Evolutionary conservation across 108 stramenopile species (phyloP), one percentile per base, ranked within the genome.

Genomic region (Cyclotella baltica): DNA sequence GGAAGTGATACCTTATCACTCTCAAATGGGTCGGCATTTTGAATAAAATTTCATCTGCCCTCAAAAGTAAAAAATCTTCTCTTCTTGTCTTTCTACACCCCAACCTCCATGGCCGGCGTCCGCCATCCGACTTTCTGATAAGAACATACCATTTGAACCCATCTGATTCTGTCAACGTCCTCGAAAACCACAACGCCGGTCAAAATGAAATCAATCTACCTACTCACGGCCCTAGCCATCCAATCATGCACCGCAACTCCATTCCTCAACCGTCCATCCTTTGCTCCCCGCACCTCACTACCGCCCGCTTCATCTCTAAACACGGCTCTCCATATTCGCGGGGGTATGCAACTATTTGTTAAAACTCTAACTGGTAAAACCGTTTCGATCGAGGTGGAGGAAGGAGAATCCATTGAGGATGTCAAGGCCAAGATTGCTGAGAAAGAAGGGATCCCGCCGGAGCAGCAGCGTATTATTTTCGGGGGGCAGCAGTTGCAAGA

Each of bases 401-500:
- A 97, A 68, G 98, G 95, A 29, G 98, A 98, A 86, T 94, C 94
- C 18, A 97, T 98, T 69, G 98, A 98, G 82, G 96, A 96, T 67
- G 93, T 98, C 62, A 98, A 98, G 89, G 95, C 97, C 11, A 98
- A 98, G 74, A 98, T 98, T 75, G 84, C 95, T 13, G 97, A 98
- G 81, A 98, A 97, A 77, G 98, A 98, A 84, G 98, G 98, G 18
- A 97, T 98, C 67, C 98, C 98, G 25, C 85, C 96, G 18, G 98
- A 97, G 63, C 98, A 98, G 78, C 98, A 98, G 72, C 84, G 97
- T 47, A 84, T 97, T 20, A 98, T 98, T 64, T 98, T 97, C 79
- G 98, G 98, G 50, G 98, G 98, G n/a, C 96, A 98, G 83, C 98
- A 98, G 85, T 87, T 98, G 35, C 93, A 97, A 72, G 98, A 96